Conservation (phyloP, 345 rosid species). For the Ceriops tagal region DNA sequence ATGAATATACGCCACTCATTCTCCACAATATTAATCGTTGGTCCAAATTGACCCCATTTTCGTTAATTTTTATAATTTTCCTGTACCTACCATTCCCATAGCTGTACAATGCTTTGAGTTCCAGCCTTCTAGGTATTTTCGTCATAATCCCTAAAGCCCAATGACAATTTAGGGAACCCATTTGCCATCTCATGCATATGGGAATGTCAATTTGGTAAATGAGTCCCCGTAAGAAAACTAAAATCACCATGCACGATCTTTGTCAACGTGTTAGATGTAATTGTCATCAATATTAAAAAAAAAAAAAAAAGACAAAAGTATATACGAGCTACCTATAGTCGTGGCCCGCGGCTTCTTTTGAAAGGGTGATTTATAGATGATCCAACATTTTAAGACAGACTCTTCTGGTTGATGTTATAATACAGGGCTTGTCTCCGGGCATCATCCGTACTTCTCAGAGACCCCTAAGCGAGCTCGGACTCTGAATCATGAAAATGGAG, state of each 20-base stretch:
- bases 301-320: slow-evolving; percentile 27
- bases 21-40: neutral
- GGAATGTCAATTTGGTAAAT: slow-evolving; percentile 18
- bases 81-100: no score
- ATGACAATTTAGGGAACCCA: slow-evolving; percentile 12
- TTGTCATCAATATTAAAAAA: slow-evolving; percentile 20
- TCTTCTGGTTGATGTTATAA: slow-evolving; percentile 14
- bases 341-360: slow-evolving; percentile 42
- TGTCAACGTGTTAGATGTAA: slow-evolving; percentile 92
- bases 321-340: slow-evolving; percentile 13
- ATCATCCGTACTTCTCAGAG: neutral
- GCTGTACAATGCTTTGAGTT: slow-evolving; percentile 14
- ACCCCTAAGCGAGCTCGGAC: neutral
- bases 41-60: neutral
- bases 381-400: slow-evolving; percentile 6
- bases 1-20: slow-evolving; percentile 22
- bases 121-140: slow-evolving; percentile 2
- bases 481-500: slow-evolving; percentile 41
- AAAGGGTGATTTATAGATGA: slow-evolving; percentile 30
- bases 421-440: neutral
- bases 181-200: neutral
- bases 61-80: neutral
- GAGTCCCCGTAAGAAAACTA: neutral
- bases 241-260: slow-evolving; percentile 36
- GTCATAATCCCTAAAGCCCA: slow-evolving; percentile 11